phyloP scores from a whole-genome alignment of 177 flowering plant genomes.

The Telopea speciosissima region DNA sequence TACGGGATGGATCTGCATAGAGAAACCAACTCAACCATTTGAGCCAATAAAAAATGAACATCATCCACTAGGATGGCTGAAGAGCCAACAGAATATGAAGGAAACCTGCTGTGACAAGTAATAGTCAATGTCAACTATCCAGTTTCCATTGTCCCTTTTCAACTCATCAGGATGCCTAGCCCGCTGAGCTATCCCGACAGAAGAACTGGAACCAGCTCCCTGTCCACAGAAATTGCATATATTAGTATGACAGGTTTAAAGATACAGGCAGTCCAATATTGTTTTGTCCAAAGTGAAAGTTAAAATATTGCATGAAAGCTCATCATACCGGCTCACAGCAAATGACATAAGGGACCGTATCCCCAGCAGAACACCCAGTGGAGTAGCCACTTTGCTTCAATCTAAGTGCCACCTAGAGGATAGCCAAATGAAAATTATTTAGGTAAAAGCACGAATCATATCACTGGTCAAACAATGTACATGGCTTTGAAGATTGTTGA shows the following conservation, averaged over 20 bases:
- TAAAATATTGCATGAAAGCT: slow-evolving; percentile 9
- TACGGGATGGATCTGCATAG: slow-evolving; percentile 89
- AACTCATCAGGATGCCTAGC: slow-evolving; percentile 99
- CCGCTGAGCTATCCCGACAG: slow-evolving; percentile 82
- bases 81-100: neutral
- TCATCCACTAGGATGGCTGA: neutral
- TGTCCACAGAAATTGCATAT: slow-evolving; percentile 17
- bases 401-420: slow-evolving; percentile 76
- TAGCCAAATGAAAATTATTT: slow-evolving; percentile 4
- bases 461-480: slow-evolving; percentile 2
- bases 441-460: neutral
- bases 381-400: slow-evolving; percentile 76
- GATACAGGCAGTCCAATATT: neutral
- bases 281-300: neutral
- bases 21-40: neutral
- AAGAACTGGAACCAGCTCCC: slow-evolving; percentile 53
- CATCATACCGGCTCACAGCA: slow-evolving; percentile 75
- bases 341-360: slow-evolving; percentile 86
- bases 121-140: slow-evolving; percentile 94
- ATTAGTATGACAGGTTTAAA: neutral
- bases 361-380: slow-evolving; percentile 81
- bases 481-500: neutral
- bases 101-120: slow-evolving; percentile 90
- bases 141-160: slow-evolving; percentile 57
- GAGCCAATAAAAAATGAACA: neutral